phyloP scores from a whole-genome alignment of 2,329 filamentous ascomycete species.

The Clarireedia hainanense region DNA sequence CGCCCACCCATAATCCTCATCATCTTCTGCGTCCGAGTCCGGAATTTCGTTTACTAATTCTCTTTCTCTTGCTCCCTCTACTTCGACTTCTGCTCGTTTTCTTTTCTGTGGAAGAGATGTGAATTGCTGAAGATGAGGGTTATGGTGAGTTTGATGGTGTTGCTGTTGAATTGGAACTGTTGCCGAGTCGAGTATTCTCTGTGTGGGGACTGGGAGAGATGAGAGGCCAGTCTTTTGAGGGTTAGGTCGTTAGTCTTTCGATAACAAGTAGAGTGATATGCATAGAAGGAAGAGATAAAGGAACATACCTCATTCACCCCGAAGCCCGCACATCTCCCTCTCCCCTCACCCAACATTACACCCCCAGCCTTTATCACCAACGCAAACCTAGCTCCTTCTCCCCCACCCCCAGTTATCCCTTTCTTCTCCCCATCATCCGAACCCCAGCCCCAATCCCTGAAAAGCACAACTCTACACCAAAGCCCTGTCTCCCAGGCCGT shows the following conservation, averaged over 20 bases:
- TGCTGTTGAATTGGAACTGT: not conserved
- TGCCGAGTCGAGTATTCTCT: conserved; percentile 1
- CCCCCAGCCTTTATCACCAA: conserved; percentile 60
- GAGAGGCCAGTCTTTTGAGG: conserved; percentile 11
- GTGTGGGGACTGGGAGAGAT: conserved; percentile 7
- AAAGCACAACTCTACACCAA: conserved; percentile 65
- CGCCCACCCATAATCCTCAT: conserved; percentile 67
- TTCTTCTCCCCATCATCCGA: conserved; percentile 23
- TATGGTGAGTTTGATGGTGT: not conserved
- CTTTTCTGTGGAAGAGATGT: conserved; percentile 45
- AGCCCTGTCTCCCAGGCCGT: conserved; percentile 75
- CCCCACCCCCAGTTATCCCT: not conserved
- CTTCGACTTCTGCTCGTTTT: conserved; percentile 51
- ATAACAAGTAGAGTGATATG: not conserved
- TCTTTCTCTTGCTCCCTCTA: conserved; percentile 43
- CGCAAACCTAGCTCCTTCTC: conserved; percentile 49
- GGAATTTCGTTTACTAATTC: conserved; percentile 52
- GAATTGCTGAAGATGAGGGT: not conserved
- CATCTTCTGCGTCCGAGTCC: conserved; percentile 50
- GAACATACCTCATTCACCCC: conserved; percentile 20
- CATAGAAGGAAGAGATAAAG: not conserved
- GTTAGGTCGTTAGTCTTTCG: conserved; percentile 3
- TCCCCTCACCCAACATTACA: conserved; percentile 22
- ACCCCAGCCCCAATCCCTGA: conserved; percentile 64
- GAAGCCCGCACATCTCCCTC: conserved; percentile 20